Base-by-base conservation (phyloP, 305 asterid species). In the Fraxinus greggii region DNA sequence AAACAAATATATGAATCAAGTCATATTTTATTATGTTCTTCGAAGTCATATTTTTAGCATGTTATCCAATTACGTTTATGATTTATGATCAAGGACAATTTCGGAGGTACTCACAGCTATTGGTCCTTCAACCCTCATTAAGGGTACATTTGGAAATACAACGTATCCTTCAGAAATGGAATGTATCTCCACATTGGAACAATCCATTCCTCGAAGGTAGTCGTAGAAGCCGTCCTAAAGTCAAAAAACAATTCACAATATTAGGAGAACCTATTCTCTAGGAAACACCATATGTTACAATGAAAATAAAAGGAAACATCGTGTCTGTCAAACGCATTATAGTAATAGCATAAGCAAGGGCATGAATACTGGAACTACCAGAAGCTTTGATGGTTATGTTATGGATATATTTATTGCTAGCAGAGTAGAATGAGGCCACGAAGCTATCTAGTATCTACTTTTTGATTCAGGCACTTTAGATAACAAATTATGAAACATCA, bases 41-140 rank as follows among this genome's bases (percentile, higher is more conserved):
- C 2, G 40, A 70, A 70, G 40, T 70, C 23, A 31, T 17, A 67
- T 1, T 67, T 67, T 28, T 70, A 70, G 24, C 24, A 15, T 17
- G 75, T 70, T 70, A 70, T 31, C 75, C 74, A 67, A 65, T 3
- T 32, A 70, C 3, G 45, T 26, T 67, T 10, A 63, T 12, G 1
- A 59, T 19, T n/a, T n/a, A 78, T 42, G 31, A 28, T 17, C 26
- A 78, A 40, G 38, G 17, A 17, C 32, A 48, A 56, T 69, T 78
- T 80, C 6, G 5, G 31, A 80, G 88, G 82, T 85, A 94, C 98
- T 93, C 90, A 97, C 98, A 80, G 98, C 97, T 85, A 92, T 90
- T 31, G 99, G 96, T 75, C 99, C 99, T 91, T 97, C 98, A 83
- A 97, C 83, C 92, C 98, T 94, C 97, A 97, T 89, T 89, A 94